A percentile compares a stretch with the other conserved stretches of the same genome.
Conservation (phyloP, 2,329 filamentous ascomycete species). For the Teratosphaeria pseudoeucalypti region DNA sequence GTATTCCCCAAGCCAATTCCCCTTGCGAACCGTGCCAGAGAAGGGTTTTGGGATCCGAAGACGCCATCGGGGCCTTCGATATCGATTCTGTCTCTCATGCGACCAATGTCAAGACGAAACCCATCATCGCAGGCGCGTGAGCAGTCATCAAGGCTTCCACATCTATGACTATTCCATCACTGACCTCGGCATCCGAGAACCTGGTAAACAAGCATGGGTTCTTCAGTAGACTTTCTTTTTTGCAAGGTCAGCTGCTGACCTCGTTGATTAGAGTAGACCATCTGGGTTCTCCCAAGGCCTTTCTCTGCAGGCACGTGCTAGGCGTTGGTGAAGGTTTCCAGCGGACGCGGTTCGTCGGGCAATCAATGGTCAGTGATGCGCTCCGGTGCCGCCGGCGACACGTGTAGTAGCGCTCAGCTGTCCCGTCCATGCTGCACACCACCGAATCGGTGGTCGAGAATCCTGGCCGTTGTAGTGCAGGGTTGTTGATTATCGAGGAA, state of each 20-base stretch:
- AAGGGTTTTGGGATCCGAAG: background rate
- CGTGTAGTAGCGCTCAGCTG: background rate
- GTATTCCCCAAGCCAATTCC: background rate
- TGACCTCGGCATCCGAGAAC: background rate
- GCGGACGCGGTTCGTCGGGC: background rate
- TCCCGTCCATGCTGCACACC: background rate
- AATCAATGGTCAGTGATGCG: background rate
- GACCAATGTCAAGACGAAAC: background rate
- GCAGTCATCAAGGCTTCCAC: background rate
- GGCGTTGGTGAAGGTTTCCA: background rate
- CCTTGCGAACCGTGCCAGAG: background rate
- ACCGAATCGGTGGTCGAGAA: background rate
- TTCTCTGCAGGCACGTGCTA: background rate
- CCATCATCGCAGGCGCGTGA: background rate
- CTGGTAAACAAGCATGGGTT: background rate
- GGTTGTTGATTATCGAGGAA: background rate
- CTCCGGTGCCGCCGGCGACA: background rate
- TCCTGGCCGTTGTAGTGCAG: background rate
- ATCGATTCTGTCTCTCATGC: background rate
- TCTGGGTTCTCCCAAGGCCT: background rate
- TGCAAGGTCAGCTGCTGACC: background rate
- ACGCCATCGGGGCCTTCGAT: background rate
- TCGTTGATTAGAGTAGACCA: background rate
- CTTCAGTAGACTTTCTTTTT: background rate
- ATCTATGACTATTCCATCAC: background rate